phyloP scores from a whole-genome alignment of 1,284 basidiomycete species.

The Leccinum pachyderme region DNA sequence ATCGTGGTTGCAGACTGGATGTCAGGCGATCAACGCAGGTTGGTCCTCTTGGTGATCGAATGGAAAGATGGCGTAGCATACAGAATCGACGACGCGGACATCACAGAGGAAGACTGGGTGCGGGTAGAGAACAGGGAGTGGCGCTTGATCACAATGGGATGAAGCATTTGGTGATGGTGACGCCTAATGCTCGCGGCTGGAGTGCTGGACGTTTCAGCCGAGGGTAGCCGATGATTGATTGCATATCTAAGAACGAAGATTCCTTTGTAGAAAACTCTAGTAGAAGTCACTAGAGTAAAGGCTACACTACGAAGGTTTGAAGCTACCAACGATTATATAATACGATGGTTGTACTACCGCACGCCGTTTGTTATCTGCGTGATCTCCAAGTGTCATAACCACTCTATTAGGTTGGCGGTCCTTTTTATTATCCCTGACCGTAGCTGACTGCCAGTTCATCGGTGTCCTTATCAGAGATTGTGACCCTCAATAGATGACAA shows the following conservation, averaged over 20 bases:
- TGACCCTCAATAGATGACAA: neutral
- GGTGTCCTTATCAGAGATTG: neutral
- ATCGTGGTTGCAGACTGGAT: conserved; percentile 14
- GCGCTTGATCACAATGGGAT: conserved; percentile 18
- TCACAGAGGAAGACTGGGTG: conserved; percentile 5
- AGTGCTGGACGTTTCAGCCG: neutral
- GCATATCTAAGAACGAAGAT: neutral
- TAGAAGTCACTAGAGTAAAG: too few species aligned
- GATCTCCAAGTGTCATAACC: neutral
- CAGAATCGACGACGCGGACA: conserved; percentile 5
- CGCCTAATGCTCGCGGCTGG: neutral
- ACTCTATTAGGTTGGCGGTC: neutral
- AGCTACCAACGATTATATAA: too few species aligned
- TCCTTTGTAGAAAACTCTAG: too few species aligned
- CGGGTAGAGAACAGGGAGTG: conserved; percentile 17
- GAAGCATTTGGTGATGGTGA: neutral
- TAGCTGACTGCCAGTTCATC: neutral
- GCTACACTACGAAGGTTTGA: too few species aligned
- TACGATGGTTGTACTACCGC: too few species aligned
- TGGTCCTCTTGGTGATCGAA: conserved; percentile 17
- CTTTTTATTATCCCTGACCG: neutral
- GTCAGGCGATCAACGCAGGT: neutral
- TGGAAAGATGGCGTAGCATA: conserved; percentile 20
- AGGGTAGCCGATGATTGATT: neutral
- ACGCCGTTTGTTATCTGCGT: too few species aligned